These are phyloP conservation scores for Stramenopiles sp. DNA, from an alignment of 352 stramenopile species.

Conservation along the genomic window DNA sequence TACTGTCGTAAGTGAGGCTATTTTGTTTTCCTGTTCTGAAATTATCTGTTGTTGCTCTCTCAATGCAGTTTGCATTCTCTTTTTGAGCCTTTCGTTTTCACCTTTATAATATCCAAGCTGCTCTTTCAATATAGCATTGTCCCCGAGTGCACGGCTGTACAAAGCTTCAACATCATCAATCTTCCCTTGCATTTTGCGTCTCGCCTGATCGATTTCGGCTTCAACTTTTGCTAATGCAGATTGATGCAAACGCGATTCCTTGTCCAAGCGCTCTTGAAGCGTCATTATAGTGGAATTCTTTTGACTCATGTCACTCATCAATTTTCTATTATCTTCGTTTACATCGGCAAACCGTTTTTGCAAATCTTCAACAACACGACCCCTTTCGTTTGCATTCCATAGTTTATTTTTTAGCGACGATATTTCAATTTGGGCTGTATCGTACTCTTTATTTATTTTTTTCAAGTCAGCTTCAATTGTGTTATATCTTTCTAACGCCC, in stretches of 20 bases:
- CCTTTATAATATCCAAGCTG: not conserved
- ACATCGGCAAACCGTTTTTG: not conserved
- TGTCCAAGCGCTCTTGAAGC: not conserved
- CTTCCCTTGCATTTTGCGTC: not conserved
- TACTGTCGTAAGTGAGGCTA: not conserved
- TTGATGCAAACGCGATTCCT: too few relatives aligned
- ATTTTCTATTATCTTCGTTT: not conserved
- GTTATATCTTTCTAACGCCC: not conserved
- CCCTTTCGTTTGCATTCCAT: not conserved
- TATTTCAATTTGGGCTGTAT: not conserved
- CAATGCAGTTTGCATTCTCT: not conserved
- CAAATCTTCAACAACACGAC: not conserved
- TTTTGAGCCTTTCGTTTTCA: not conserved
- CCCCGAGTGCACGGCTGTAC: not conserved
- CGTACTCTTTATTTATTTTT: not conserved
- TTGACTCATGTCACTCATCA: not conserved
- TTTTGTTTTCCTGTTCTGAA: too few relatives aligned
- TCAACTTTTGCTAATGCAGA: not conserved
- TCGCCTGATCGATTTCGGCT: not conserved
- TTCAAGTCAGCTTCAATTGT: not conserved
- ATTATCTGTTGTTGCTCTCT: not conserved
- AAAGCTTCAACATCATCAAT: not conserved
- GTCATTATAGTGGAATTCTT: not conserved
- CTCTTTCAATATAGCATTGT: not conserved
- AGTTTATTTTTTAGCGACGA: not conserved